Evolutionary conservation across 768 basidiomycete genomes (phyloP).

Genomic region (Lentinula lateritia): DNA sequence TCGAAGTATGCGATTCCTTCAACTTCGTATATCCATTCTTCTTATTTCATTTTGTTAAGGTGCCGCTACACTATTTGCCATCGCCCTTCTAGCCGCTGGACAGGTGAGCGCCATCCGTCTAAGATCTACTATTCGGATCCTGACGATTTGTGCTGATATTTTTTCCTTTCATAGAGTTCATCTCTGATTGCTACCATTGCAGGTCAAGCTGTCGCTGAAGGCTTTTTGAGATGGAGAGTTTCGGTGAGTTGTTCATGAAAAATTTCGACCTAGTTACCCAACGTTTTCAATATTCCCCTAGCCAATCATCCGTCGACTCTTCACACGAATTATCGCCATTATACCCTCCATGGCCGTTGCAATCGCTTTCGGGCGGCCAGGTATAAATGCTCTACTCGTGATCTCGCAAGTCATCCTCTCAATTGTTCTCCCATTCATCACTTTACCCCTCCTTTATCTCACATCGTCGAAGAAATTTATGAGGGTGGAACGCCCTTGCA

Average conservation of each 20-base stretch:
- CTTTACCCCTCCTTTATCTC: conserved; percentile 74
- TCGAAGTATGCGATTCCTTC: conserved; percentile 36
- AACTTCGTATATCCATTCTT: background rate
- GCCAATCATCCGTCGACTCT: conserved; percentile 72
- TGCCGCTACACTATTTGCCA: conserved; percentile 82
- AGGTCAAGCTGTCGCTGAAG: conserved; percentile 87
- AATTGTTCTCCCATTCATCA: conserved; percentile 80
- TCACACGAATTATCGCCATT: conserved; percentile 78
- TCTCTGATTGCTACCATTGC: conserved; percentile 86
- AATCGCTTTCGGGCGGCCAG: conserved; percentile 57
- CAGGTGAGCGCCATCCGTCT: conserved; percentile 38
- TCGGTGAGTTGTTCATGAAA: conserved; percentile 40
- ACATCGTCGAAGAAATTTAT: conserved; percentile 71
- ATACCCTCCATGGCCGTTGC: conserved; percentile 82
- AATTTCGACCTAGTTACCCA: background rate
- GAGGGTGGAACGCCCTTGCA: conserved; percentile 49
- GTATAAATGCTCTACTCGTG: conserved; percentile 78
- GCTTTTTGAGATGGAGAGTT: conserved; percentile 82
- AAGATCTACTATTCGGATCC: background rate
- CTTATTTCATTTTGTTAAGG: conserved; percentile 30
- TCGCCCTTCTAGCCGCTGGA: conserved; percentile 80
- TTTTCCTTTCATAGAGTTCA: conserved; percentile 45
- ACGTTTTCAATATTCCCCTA: conserved; percentile 17
- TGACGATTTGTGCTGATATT: background rate
- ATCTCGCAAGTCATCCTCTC: conserved; percentile 81